phyloP scores from a whole-genome alignment of 2,329 filamentous ascomycete genomes.

The Proliferodiscus dingleyae region DNA sequence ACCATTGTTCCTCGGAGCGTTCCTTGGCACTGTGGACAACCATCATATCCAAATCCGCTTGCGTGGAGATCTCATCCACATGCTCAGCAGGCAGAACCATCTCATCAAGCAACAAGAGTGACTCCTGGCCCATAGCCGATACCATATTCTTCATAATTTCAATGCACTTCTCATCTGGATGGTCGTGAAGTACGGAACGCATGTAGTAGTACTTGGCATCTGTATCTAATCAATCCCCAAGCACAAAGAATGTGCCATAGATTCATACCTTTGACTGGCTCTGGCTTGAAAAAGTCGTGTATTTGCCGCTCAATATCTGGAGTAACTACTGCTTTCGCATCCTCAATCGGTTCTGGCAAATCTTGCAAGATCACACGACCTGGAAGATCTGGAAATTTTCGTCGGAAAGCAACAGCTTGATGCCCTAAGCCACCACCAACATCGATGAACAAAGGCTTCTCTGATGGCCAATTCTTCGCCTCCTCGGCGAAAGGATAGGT shows the following conservation, averaged over 20 bases:
- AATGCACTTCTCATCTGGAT: not conserved
- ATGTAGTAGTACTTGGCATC: constrained; percentile 1
- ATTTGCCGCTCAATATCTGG: not conserved
- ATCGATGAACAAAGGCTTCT: constrained; percentile 4
- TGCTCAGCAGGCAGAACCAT: not conserved
- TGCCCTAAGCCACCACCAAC: constrained; percentile 7
- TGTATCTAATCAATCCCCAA: too few species aligned
- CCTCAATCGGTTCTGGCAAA: not conserved
- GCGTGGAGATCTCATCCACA: not conserved
- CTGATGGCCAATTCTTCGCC: too few species aligned
- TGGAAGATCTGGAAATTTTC: not conserved
- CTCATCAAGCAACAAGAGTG: constrained; percentile 4
- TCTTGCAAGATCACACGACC: constrained; percentile 2
- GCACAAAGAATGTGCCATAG: not conserved
- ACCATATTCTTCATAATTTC: not conserved
- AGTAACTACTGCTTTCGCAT: not conserved
- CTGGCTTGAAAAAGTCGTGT: constrained; percentile 2
- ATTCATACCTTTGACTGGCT: constrained; percentile 4
- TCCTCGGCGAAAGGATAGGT: not conserved
- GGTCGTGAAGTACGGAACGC: constrained; percentile 22
- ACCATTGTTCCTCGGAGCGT: not conserved
- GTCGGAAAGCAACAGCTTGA: constrained; percentile 35
- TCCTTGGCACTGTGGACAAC: not conserved
- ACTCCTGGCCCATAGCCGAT: constrained; percentile 1
- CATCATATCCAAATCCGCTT: constrained; percentile 6